Evolutionary conservation across 1,284 basidiomycete species (phyloP).

Genomic region (Trametes versicolor): DNA sequence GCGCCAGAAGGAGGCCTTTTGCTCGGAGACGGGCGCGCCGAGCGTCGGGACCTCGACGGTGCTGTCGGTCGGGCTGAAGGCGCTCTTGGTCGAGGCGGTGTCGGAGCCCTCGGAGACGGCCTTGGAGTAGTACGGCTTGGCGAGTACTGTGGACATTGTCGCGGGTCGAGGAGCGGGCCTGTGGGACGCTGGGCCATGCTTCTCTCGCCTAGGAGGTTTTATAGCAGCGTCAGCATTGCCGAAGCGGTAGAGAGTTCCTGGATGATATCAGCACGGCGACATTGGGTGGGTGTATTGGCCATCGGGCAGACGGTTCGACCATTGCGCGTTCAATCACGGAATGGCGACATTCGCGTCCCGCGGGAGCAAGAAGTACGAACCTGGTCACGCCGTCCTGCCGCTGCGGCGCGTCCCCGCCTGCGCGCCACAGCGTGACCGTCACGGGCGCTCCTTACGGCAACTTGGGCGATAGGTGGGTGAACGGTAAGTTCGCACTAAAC

Average conservation of each 20-base stretch:
- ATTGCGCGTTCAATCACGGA: slow-evolving; percentile 39
- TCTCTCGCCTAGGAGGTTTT: slow-evolving; percentile 27
- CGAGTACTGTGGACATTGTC: slow-evolving; percentile 40
- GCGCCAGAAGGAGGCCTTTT: slow-evolving; percentile 38
- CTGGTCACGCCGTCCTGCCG: slow-evolving; percentile 17
- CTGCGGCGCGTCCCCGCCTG: neutral
- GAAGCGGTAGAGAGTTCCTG: slow-evolving; percentile 12
- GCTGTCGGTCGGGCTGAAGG: slow-evolving; percentile 35
- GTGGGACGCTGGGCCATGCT: slow-evolving; percentile 23
- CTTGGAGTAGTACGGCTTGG: slow-evolving; percentile 24
- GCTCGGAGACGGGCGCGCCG: slow-evolving; percentile 36
- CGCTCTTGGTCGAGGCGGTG: slow-evolving; percentile 31
- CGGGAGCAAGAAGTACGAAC: slow-evolving; percentile 23
- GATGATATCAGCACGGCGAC: slow-evolving; percentile 33
- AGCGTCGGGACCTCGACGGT: slow-evolving; percentile 39
- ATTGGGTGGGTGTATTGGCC: slow-evolving; percentile 28
- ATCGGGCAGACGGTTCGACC: slow-evolving; percentile 35
- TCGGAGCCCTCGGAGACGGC: slow-evolving; percentile 23
- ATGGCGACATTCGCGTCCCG: slow-evolving; percentile 42
- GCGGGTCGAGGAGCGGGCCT: slow-evolving; percentile 19
- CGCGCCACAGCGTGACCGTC: slow-evolving; percentile 22
- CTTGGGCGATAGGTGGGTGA: slow-evolving; percentile 16
- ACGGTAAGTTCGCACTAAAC: slow-evolving; percentile 23
- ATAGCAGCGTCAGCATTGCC: slow-evolving; percentile 24
- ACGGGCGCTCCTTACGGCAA: slow-evolving; percentile 25